Evolutionary conservation across 768 basidiomycete species (phyloP), one percentile per base, ranked within the genome.

Genomic region (Trametes gibbosa): DNA sequence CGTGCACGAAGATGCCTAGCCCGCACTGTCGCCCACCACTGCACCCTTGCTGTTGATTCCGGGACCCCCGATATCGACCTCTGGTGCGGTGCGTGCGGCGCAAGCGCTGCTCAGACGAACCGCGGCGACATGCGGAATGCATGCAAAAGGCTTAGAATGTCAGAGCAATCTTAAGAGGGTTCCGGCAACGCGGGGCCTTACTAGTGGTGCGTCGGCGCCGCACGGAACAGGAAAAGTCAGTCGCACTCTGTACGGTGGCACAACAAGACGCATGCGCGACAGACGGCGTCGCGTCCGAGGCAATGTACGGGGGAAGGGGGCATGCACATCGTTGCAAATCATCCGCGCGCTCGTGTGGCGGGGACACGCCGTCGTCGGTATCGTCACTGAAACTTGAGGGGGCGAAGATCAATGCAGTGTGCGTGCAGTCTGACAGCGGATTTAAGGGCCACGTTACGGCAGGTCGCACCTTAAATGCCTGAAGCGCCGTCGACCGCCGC

Each of bases 261-360:
- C n/a, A n/a, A n/a, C n/a, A n/a, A n/a, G 17, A 23, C 21, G 21
- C 13, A 2, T 17, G 35, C n/a, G 16, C 16, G 35, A 19, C 40
- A 53, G 40, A 42, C 39, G n/a, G n/a, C n/a, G 51, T 42, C 51
- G 51, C 40, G 6, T 42, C 51, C 51, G 51, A 53, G 51, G 41
- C 51, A 12, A 25, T 17, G 51, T 43, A 6, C 13, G 37, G n/a
- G n/a, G n/a, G n/a, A n/a, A n/a, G n/a, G n/a, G n/a, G 5, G 17
- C 37, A 17, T 39, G 13, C 10, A 39, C 16, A 39, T 39, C 13
- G 37, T 39, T 3, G 17, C 13, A 39, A 4, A 10, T 32, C 29
- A 27, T 12, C 45, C 19, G 42, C 2, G 12, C 2, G 23, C 43
- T 19, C 42, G 42, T 7, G 45, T 46, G 19, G n/a, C 4, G 12